Base-by-base conservation (phyloP, 352 stramenopile genomes). In the Phytopythium kandeliae region DNA sequence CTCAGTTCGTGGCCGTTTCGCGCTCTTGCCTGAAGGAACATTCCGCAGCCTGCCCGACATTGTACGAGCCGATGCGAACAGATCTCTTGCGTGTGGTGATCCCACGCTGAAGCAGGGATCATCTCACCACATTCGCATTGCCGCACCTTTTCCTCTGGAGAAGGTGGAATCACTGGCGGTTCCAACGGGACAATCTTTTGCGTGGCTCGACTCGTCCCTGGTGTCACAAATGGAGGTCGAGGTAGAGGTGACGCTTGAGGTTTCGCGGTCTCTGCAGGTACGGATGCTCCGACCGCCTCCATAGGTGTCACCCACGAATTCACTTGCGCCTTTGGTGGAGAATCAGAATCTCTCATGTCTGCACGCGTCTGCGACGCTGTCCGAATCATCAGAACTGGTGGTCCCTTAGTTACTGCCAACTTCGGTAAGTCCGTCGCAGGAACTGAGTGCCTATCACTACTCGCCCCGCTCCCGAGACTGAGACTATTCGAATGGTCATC, bases 1-100 rank as follows among this genome's bases (percentile, higher is more conserved):
- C 77, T 88, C 37, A 80, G 58, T n/a, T 88, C 77, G 48, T 88
- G 77, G 7, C 71, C 74, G 25, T 74, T 74, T n/a, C 63, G 74
- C 12, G 69, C 73, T 2, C 77, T 64, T 2, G 72, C 72, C 40
- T 78, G 64, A 38, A 86, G 64, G 30, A 69, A 68, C 24, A 75
- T 51, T 0, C 67, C 72, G 43, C 77, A 88, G 28, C 74, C 74
- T 7, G 63, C 67, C 21, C 77, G 69, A 42, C 77, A 88, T 24
- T 65, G 51, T 8, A 86, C 70, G 4, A 69, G 54, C 8, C 72
- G 67, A 24, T 79, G 60, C 34, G 72, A 69, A 31, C 73, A 83
- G 1, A 57, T 45, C 4, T 53, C 35, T 16, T 60, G 43, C 15
- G 65, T 51, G 45, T 88, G 77, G 12, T 60, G 46, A 3, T 45